These are phyloP conservation scores for Exophiala alcalophila DNA, from an alignment of 2,329 filamentous ascomycete species.

Conservation along the genomic window DNA sequence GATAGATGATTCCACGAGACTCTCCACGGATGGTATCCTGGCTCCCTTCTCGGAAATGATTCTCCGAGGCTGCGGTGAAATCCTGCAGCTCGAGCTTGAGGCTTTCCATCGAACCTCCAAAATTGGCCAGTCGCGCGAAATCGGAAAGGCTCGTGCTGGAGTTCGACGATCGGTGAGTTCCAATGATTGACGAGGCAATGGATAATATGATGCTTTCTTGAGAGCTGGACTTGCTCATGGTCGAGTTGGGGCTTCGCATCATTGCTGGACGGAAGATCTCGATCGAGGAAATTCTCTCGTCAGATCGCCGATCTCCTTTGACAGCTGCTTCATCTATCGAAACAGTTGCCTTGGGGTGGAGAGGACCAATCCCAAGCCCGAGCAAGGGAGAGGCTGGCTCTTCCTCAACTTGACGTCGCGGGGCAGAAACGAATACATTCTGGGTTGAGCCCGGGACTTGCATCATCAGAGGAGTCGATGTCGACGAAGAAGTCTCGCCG, in stretches of 20 bases:
- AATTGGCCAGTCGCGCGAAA: slow-evolving; percentile 28
- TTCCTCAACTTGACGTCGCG: background rate
- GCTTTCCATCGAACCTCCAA: slow-evolving; percentile 25
- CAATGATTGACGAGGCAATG: slow-evolving; percentile 46
- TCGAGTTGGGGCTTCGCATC: slow-evolving; percentile 48
- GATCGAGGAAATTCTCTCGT: slow-evolving; percentile 4
- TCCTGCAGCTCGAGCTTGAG: slow-evolving; percentile 21
- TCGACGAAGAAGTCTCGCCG: slow-evolving; percentile 20
- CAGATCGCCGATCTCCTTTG: background rate
- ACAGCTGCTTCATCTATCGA: slow-evolving; percentile 2
- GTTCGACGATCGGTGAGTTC: slow-evolving; percentile 47
- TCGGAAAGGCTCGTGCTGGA: slow-evolving; percentile 48
- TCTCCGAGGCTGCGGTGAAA: slow-evolving; percentile 4
- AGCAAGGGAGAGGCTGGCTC: slow-evolving; percentile 22
- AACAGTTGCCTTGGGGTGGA: slow-evolving; percentile 6
- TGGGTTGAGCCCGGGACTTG: slow-evolving; percentile 11
- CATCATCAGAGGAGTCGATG: slow-evolving; percentile 29
- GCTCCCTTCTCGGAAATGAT: slow-evolving; percentile 20
- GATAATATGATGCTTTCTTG: slow-evolving; percentile 56
- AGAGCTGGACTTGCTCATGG: slow-evolving; percentile 56
- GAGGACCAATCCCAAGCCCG: slow-evolving; percentile 21
- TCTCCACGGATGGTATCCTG: slow-evolving; percentile 25
- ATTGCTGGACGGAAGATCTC: slow-evolving; percentile 6
- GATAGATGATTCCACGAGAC: slow-evolving; percentile 2
- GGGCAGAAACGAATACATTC: no score